Percentiles rank a stretch among this genome's conserved stretches.
phyloP scores from a whole-genome alignment of 176 grass and related monocot genomes.

The Melocanna baccifera region DNA sequence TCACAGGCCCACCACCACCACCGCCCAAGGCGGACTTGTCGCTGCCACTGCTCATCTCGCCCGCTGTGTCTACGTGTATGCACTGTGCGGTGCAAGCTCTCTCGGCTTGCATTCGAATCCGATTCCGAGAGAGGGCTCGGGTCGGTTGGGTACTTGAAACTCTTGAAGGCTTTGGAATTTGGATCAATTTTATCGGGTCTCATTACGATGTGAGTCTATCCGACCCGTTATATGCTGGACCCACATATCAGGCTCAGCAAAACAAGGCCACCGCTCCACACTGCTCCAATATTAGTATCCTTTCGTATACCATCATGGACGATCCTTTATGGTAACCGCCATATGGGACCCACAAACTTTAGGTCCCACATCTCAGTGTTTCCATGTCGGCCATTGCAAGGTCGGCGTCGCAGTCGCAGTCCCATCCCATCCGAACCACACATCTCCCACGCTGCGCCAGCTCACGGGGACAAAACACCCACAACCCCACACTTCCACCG shows the following conservation, averaged over 20 bases:
- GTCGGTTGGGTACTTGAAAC: not conserved
- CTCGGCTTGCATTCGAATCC: not conserved
- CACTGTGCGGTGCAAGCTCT: not conserved
- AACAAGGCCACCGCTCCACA: not conserved
- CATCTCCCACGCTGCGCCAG: constrained; percentile 9
- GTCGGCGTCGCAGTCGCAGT: not conserved
- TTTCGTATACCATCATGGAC: not conserved
- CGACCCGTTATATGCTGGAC: not conserved
- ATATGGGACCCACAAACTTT: not conserved
- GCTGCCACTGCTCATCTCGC: constrained; percentile 45
- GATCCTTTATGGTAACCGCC: not conserved
- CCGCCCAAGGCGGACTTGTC: constrained; percentile 25
- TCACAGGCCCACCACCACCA: constrained; percentile 28
- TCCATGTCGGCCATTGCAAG: not conserved
- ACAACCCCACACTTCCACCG: not conserved
- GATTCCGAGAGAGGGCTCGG: not conserved
- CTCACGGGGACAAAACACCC: not conserved
- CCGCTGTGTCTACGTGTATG: not conserved
- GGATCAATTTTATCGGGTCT: not conserved
- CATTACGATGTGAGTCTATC: not conserved
- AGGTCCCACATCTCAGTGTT: not conserved
- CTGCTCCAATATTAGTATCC: not conserved
- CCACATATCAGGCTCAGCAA: not conserved
- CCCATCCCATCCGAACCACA: constrained; percentile 21
- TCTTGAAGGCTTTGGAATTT: not conserved